Evolutionary conservation across 2,329 filamentous ascomycete genomes (phyloP).

Genomic region (Drechslerella dactyloides): DNA sequence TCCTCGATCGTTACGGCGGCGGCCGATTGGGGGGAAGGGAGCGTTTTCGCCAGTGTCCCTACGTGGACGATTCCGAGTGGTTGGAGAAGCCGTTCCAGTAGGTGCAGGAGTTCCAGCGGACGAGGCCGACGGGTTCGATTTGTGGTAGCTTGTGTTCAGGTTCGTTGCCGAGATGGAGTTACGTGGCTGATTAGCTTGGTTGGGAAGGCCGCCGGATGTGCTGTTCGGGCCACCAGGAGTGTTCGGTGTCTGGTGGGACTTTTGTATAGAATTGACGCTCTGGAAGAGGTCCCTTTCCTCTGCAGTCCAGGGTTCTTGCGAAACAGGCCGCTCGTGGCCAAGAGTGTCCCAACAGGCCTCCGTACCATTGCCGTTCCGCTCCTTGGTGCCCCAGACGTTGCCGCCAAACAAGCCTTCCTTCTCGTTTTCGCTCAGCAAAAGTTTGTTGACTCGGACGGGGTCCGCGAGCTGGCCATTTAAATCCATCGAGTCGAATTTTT

Average conservation of each 20-base stretch:
- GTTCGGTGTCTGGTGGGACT: constrained; percentile 29
- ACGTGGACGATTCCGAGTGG: constrained; percentile 77
- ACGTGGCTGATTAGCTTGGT: constrained; percentile 30
- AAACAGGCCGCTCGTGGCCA: constrained; percentile 34
- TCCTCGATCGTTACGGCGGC: constrained; percentile 66
- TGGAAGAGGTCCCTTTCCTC: constrained; percentile 67
- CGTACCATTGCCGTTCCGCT: constrained; percentile 40
- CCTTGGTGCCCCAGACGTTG: constrained; percentile 28
- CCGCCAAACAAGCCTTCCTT: constrained; percentile 62
- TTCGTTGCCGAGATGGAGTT: constrained; percentile 36
- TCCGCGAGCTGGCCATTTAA: constrained; percentile 28
- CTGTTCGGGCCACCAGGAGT: constrained; percentile 45
- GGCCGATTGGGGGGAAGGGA: constrained; percentile 62
- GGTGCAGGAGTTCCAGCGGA: constrained; percentile 76
- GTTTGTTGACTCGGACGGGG: constrained; percentile 57
- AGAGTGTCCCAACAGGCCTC: constrained; percentile 43
- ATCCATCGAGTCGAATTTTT: constrained; percentile 53
- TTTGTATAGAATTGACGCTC: constrained; percentile 42
- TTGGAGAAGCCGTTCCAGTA: constrained; percentile 73
- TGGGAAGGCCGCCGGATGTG: constrained; percentile 21
- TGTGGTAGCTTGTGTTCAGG: constrained; percentile 46
- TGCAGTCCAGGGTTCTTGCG: constrained; percentile 56
- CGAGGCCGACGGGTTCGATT: constrained; percentile 63
- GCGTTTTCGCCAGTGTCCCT: constrained; percentile 79
- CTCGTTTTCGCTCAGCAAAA: constrained; percentile 84